These are phyloP conservation scores for Mycena vitilis DNA, from an alignment of 768 basidiomycete species.

Conservation along the genomic window DNA sequence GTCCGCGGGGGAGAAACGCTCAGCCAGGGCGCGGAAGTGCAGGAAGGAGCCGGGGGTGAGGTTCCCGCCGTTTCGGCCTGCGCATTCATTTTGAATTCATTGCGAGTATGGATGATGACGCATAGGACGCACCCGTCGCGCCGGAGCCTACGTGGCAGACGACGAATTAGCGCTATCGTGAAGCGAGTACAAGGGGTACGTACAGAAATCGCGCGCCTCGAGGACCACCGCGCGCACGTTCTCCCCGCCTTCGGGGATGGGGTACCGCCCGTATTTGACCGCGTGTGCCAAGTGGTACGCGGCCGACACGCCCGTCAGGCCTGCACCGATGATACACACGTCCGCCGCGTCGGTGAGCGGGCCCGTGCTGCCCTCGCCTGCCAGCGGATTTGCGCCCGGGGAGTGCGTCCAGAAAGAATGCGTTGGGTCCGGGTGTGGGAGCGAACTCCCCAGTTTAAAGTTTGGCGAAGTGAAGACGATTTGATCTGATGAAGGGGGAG, in stretches of 20 bases:
- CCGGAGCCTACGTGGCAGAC: slow-evolving; percentile 65
- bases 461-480: background rate
- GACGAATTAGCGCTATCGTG: too few species aligned
- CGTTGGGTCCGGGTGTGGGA: slow-evolving; percentile 73
- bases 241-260: slow-evolving; percentile 19
- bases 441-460: slow-evolving; percentile 19
- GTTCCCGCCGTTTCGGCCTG: slow-evolving; percentile 35
- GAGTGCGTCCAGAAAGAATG: slow-evolving; percentile 79
- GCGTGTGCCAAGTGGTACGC: slow-evolving; percentile 75
- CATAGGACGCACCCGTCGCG: slow-evolving; percentile 68
- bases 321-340: slow-evolving; percentile 83
- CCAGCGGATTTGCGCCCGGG: slow-evolving; percentile 73
- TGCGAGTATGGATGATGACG: background rate
- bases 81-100: background rate
- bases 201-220: slow-evolving; percentile 90
- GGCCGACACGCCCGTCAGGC: slow-evolving; percentile 80
- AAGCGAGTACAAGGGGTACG: slow-evolving; percentile 42
- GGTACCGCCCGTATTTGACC: slow-evolving; percentile 30
- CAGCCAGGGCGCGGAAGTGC: slow-evolving; percentile 10
- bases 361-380: slow-evolving; percentile 72
- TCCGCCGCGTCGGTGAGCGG: slow-evolving; percentile 70
- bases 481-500: background rate
- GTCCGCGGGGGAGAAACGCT: slow-evolving; percentile 9
- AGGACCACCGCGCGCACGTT: slow-evolving; percentile 68
- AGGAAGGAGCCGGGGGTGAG: slow-evolving; percentile 28